These are phyloP conservation scores for Pilobolus umbonatus DNA, from an alignment of 192 early-diverging fungal species.

Conservation along the genomic window DNA sequence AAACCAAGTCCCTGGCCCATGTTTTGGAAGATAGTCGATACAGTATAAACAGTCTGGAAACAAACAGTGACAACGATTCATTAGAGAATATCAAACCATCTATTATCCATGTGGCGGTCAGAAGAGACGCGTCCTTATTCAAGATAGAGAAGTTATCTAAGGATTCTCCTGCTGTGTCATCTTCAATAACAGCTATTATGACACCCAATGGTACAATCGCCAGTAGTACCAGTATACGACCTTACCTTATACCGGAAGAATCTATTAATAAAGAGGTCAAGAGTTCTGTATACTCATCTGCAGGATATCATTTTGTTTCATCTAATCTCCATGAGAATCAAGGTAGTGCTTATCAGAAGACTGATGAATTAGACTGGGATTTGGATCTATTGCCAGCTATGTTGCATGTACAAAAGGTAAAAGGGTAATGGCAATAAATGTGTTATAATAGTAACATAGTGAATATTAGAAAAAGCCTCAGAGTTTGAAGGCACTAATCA, in stretches of 20 bases:
- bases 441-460: too few relatives aligned
- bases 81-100: neutral
- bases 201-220: too few relatives aligned
- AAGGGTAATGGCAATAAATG: neutral
- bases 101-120: conserved; percentile 9
- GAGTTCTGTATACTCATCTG: too few relatives aligned
- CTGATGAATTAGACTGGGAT: neutral
- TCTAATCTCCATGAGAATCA: neutral
- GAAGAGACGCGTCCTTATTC: conserved; percentile 9
- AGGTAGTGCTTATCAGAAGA: neutral
- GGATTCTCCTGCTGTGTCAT: too few relatives aligned
- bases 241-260: too few relatives aligned
- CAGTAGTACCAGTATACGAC: too few relatives aligned
- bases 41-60: neutral
- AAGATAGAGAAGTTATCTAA: conserved; percentile 10
- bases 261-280: too few relatives aligned
- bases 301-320: neutral
- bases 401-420: conserved; percentile 11
- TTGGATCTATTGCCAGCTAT: neutral
- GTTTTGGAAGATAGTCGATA: too few relatives aligned
- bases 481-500: conserved; percentile 3
- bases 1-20: too few relatives aligned
- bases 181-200: too few relatives aligned
- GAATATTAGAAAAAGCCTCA: conserved; percentile 2
- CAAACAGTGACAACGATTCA: neutral